phyloP scores from a whole-genome alignment of 2,329 filamentous ascomycete genomes.

The Nigrograna mackinnonii region DNA sequence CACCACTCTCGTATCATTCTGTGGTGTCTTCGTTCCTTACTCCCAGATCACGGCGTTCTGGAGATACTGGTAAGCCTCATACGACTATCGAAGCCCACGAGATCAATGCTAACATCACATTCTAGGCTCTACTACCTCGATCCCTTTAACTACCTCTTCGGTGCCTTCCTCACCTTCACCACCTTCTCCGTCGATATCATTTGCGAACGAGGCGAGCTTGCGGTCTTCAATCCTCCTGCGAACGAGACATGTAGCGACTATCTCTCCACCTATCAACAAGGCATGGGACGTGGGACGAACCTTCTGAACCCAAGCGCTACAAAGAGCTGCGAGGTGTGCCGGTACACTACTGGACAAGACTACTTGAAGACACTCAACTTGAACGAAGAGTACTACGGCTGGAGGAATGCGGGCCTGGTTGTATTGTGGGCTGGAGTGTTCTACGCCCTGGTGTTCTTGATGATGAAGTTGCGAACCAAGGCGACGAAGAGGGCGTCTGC shows the following conservation, averaged over 20 bases:
- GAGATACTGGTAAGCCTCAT: constrained; percentile 44
- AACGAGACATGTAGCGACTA: constrained; percentile 63
- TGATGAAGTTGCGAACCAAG: constrained; percentile 49
- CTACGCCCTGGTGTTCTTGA: constrained; percentile 53
- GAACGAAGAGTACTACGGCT: constrained; percentile 64
- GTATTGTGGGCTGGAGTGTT: constrained; percentile 59
- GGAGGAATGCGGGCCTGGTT: constrained; percentile 66
- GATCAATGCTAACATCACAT: neutral
- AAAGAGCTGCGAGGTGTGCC: constrained; percentile 62
- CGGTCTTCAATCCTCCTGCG: constrained; percentile 52
- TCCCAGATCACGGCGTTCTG: constrained; percentile 70
- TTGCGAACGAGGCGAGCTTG: constrained; percentile 41
- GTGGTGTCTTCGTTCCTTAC: constrained; percentile 66
- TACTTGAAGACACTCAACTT: constrained; percentile 65
- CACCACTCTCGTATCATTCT: constrained; percentile 25
- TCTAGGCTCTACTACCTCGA: constrained; percentile 40
- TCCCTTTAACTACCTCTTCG: constrained; percentile 49
- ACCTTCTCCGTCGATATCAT: constrained; percentile 46
- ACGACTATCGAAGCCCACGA: neutral
- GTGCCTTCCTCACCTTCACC: constrained; percentile 43
- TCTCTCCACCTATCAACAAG: constrained; percentile 55
- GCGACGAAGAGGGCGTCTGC: constrained; percentile 44
- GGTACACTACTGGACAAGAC: constrained; percentile 61
- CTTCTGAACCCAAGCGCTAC: constrained; percentile 65
- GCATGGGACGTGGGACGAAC: constrained; percentile 52